These are phyloP conservation scores for Brettanomyces custersianus DNA, from an alignment of 805 yeast genomes.

Conservation along the genomic window DNA sequence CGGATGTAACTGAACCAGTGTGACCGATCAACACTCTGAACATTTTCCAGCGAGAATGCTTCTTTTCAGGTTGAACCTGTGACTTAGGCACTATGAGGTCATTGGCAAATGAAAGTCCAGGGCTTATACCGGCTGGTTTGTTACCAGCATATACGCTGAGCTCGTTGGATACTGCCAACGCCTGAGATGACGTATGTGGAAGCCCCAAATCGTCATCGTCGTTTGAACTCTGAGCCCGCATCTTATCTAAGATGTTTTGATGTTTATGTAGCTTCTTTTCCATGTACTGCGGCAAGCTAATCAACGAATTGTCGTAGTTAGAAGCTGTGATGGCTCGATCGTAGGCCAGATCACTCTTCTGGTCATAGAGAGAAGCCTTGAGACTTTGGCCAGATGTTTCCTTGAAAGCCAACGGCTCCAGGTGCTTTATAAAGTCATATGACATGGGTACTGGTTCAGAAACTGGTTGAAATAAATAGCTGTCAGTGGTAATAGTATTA, in stretches of 20 bases:
- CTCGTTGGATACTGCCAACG: conserved; percentile 2
- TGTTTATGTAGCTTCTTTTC: conserved; percentile 5
- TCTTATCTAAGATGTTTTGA: conserved; percentile 14
- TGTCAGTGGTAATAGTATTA: too few relatives aligned
- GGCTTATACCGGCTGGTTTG: conserved; percentile 6
- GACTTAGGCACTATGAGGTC: conserved; percentile 17
- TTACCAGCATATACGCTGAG: too few relatives aligned
- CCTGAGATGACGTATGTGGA: too few relatives aligned
- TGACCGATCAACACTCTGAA: conserved; percentile 78
- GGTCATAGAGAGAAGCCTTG: conserved; percentile 3
- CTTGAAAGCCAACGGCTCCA: not conserved
- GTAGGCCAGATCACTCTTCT: conserved; percentile 6
- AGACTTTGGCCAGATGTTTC: not conserved
- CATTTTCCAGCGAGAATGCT: conserved; percentile 66
- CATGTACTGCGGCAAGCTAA: conserved; percentile 10
- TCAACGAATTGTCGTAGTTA: conserved; percentile 7
- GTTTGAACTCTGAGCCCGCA: conserved; percentile 7
- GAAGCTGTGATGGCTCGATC: conserved; percentile 6
- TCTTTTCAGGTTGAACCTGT: conserved; percentile 5
- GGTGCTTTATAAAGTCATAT: too few relatives aligned
- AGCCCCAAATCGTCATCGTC: conserved; percentile 8
- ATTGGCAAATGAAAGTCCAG: conserved; percentile 18
- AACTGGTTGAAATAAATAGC: too few relatives aligned
- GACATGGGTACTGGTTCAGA: too few relatives aligned
- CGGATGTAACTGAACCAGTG: conserved; percentile 84